Evolutionary conservation across 1,284 basidiomycete genomes (phyloP), one percentile per base, ranked within the genome.

Genomic region (Inonotus obliquus): DNA sequence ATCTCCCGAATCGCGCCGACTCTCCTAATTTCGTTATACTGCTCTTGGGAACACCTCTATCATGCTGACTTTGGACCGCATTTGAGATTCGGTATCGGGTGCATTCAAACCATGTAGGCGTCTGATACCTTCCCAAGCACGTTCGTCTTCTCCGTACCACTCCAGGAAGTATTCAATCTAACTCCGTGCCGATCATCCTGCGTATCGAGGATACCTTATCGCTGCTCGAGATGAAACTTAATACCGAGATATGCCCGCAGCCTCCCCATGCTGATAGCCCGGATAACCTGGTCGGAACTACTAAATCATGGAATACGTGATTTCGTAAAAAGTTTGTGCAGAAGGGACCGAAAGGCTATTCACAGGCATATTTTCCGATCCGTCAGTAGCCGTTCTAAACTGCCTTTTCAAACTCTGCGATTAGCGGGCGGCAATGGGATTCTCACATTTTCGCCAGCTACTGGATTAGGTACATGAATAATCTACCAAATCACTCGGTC

Each of bases 1-100:
- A 52, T 52, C 51, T 32, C 32, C 51, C 51, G 51, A 52, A 52
- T 52, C 51, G 51, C 32, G 27, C 51, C 51, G 51, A 52, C 10
- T 17, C 32, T 13, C 51, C 48, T 49, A 49, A 19, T 25, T 49
- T 29, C 14, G 51, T 32, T 11, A n/a, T 17, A 17, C 3, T 32
- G 6, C 17, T 29, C 25, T 17, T 6, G 27, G 25, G 27, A 52
- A 52, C 29, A 11, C 9, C 6, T n/a, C 32, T 32, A 11, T 52
- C 51, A 19, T 35, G 13, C 51, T 35, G 13, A 17, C 27, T 52
- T 14, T 35, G 29, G 51, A 14, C 14, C 51, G 9, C 32, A 9
- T 17, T 35, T 27, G 27, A 37, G 51, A n/a, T 11, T 19, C 47
- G 9, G 17, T 44, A n/a, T 21, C 17, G 11, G 38, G 19, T 21